phyloP scores from a whole-genome alignment of 148 eudicot species.

The Vaccinium vitisidaea region DNA sequence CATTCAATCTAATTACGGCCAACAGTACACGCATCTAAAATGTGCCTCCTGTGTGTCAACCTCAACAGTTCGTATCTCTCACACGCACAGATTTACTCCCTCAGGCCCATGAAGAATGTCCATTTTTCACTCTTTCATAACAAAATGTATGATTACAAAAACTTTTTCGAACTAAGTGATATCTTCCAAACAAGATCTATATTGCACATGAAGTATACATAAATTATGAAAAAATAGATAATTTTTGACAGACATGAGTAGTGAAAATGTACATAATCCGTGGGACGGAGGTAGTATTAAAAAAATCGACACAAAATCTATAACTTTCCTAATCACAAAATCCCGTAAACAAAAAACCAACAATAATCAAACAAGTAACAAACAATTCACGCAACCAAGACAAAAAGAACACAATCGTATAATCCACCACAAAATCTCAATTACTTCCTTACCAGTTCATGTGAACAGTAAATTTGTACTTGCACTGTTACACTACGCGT shows the following conservation, averaged over 20 bases:
- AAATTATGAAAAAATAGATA: too few relatives aligned
- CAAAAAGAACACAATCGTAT: neutral
- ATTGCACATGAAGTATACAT: too few relatives aligned
- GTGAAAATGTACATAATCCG: too few relatives aligned
- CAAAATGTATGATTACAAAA: too few relatives aligned
- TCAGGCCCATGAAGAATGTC: too few relatives aligned
- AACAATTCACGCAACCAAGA: neutral
- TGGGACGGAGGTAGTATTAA: neutral
- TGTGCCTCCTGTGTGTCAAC: neutral
- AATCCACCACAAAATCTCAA: neutral
- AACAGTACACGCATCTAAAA: neutral
- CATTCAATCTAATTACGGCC: neutral
- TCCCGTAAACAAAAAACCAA: neutral
- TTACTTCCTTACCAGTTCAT: neutral
- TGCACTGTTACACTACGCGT: too few relatives aligned
- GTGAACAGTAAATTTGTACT: neutral
- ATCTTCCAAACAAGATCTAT: too few relatives aligned
- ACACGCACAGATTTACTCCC: neutral
- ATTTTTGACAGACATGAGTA: too few relatives aligned
- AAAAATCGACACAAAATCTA: neutral
- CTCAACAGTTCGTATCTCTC: neutral
- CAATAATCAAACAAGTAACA: neutral
- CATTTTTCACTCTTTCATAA: too few relatives aligned
- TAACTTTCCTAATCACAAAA: neutral
- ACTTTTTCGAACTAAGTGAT: too few relatives aligned